Base-by-base conservation (phyloP, 2,329 filamentous ascomycete genomes). In the Kalaharituber pfeilii region DNA sequence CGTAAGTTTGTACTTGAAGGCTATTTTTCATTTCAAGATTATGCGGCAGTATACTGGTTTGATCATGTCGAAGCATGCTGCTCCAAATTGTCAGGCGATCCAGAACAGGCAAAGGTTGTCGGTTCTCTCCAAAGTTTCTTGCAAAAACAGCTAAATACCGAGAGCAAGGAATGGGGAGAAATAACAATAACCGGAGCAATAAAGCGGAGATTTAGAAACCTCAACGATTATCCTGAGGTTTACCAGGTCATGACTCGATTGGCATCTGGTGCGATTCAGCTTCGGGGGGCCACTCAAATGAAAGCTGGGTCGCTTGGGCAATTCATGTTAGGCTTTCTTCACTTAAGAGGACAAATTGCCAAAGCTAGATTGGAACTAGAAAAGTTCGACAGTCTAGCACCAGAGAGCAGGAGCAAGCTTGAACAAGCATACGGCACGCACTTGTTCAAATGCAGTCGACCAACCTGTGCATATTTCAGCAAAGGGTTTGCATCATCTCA, bases 391-490 rank as follows among this genome's bases (percentile, higher is more conserved):
- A 9, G 8, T 20, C n/a, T n/a, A n/a, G n/a, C n/a, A n/a, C n/a
- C n/a, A n/a, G n/a, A n/a, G 30, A 45, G 18, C 18, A 7, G 9
- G 39, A 7, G 22, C 11, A 9, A 8, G 7, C 11, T 45, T 8
- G 22, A 47, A 18, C 8, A 45, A 52, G 4, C 15, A 45, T 51
- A 44, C 22, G 15, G 47, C 49, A 62, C 9, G 67, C 66, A 65
- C 7, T 47, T 65, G 8, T 73, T 65, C 65, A 73, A 73, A 54
- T 73, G 72, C 59, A 56, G 62, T 2, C 66, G 65, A n/a, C 63
- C 69, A 8, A 67, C 62, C 2, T 73, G 72, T 60, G 63, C 62
- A 9, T 71, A 66, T 62, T 74, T 73, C 59, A 65, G 70, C 45
- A 63, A 70, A 39, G 72, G 72, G 0, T 73, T 71, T 60, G 60